A percentile compares a stretch with the other conserved stretches of the same genome.
These are phyloP conservation scores for Gossypium mustelinum DNA, from an alignment of 345 rosid genomes.

Conservation along the genomic window DNA sequence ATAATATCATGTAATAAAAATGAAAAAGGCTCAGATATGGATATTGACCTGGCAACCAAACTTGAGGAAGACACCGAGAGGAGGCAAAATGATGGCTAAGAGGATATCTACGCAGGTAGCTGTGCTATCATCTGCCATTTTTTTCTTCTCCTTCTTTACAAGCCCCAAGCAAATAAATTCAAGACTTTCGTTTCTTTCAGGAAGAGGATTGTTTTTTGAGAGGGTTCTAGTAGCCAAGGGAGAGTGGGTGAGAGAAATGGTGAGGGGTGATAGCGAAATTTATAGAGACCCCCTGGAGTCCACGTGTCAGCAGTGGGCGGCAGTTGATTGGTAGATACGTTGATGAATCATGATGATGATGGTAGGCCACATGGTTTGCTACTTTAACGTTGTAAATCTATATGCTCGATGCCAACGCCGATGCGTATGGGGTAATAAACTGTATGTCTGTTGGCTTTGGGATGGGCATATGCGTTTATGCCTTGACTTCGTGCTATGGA, in stretches of 20 bases:
- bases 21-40: background rate
- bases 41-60: slow-evolving; percentile 36
- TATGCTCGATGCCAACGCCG: background rate
- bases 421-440: too few species aligned
- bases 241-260: background rate
- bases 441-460: background rate
- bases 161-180: background rate
- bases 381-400: background rate
- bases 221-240: background rate
- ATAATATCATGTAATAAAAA: too few species aligned
- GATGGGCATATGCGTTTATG: background rate
- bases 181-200: background rate
- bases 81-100: slow-evolving; percentile 45
- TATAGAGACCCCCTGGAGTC: background rate
- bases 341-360: background rate
- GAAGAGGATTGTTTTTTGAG: background rate
- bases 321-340: background rate
- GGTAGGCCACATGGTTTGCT: background rate
- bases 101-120: slow-evolving; percentile 37
- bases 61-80: slow-evolving; percentile 52
- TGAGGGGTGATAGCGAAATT: background rate
- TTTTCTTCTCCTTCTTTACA: background rate
- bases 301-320: background rate
- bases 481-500: background rate
- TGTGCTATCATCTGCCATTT: slow-evolving; percentile 21